These are phyloP conservation scores for Leucogyrophana mollusca DNA, from an alignment of 768 basidiomycete species.

Conservation along the genomic window DNA sequence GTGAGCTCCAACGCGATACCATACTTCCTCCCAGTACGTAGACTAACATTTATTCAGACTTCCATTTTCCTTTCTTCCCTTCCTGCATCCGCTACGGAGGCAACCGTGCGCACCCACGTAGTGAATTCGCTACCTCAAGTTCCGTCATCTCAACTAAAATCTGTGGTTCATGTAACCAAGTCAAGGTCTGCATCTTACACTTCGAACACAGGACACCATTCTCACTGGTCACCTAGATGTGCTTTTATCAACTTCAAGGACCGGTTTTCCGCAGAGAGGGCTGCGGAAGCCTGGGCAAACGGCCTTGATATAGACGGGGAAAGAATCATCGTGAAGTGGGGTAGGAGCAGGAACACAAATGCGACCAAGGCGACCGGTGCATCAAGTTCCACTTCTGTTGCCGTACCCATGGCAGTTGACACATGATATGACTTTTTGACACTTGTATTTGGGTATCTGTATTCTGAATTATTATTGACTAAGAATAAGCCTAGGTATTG, in stretches of 20 bases:
- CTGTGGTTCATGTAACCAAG: conserved; percentile 83
- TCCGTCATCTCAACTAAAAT: conserved; percentile 68
- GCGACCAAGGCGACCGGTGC: conserved; percentile 29
- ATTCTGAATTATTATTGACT: neutral
- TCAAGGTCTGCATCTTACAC: conserved; percentile 51
- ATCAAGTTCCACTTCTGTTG: no score
- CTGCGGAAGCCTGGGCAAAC: conserved; percentile 87
- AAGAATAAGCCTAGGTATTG: no score
- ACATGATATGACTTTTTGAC: conserved; percentile 1
- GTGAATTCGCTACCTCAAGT: conserved; percentile 64
- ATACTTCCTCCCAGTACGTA: neutral
- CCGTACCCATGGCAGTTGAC: conserved; percentile 16
- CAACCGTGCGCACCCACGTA: conserved; percentile 70
- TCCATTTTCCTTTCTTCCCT: conserved; percentile 85
- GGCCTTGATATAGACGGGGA: conserved; percentile 86
- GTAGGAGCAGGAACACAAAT: conserved; percentile 59
- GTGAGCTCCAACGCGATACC: conserved; percentile 50
- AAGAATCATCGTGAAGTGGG: conserved; percentile 81
- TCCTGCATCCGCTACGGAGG: conserved; percentile 67
- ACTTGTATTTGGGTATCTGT: neutral
- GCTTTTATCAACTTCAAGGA: conserved; percentile 95
- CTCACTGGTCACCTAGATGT: conserved; percentile 51
- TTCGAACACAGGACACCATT: neutral
- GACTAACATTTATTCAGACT: conserved; percentile 45
- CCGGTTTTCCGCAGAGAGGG: conserved; percentile 78